Conservation (phyloP, 768 basidiomycete genomes). For the Hygrophorus russula region DNA sequence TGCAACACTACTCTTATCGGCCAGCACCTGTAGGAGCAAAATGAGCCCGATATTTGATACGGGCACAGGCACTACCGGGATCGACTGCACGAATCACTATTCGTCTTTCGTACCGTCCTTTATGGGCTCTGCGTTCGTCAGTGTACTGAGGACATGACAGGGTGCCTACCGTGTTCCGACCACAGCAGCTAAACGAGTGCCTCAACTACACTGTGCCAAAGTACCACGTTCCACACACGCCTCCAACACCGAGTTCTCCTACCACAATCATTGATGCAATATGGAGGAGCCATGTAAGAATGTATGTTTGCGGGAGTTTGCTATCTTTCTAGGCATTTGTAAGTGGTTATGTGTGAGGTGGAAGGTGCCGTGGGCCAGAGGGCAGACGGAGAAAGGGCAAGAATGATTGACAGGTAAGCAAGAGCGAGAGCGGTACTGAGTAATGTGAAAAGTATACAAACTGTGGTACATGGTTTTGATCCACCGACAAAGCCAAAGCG, state of each 20-base stretch:
- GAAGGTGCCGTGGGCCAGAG: slow-evolving; percentile 9
- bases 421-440: slow-evolving; percentile 34
- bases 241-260: slow-evolving; percentile 31
- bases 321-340: slow-evolving; percentile 34
- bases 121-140: background rate
- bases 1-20: slow-evolving; percentile 45
- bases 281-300: slow-evolving; percentile 46
- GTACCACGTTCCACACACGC: slow-evolving; percentile 39
- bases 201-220: slow-evolving; percentile 29
- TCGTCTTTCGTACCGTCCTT: slow-evolving; percentile 12
- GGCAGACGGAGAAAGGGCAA: slow-evolving; percentile 15
- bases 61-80: slow-evolving; percentile 42
- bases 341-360: slow-evolving; percentile 18
- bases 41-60: slow-evolving; percentile 40
- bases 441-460: slow-evolving; percentile 44
- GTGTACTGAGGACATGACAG: slow-evolving; percentile 25
- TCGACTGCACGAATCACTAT: slow-evolving; percentile 50
- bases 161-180: slow-evolving; percentile 42
- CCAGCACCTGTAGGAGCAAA: slow-evolving; percentile 44
- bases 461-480: slow-evolving; percentile 23
- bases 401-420: slow-evolving; percentile 31
- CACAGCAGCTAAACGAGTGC: slow-evolving; percentile 8
- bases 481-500: background rate
- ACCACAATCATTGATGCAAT: slow-evolving; percentile 36
- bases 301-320: slow-evolving; percentile 38